Percentiles rank a stretch among this genome's conserved stretches.
These are phyloP conservation scores for Akebia trifoliata DNA, from an alignment of 164 flowering plant genomes.

Conservation along the genomic window DNA sequence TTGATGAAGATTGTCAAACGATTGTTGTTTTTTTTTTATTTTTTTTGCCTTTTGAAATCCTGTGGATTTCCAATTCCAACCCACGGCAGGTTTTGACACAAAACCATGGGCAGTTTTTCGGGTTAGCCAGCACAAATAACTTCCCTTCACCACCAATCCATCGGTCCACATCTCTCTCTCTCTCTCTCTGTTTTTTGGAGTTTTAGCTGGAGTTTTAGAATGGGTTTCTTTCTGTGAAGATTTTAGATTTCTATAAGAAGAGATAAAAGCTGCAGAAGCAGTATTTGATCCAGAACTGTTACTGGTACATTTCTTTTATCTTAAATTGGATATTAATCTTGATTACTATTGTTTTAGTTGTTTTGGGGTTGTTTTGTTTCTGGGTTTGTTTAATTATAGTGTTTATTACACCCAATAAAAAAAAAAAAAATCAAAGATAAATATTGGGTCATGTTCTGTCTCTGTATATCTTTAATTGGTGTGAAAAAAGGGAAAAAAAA, in stretches of 20 bases:
- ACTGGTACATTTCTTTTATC: neutral
- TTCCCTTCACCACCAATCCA: neutral
- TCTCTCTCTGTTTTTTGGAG: neutral
- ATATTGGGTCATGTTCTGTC: neutral
- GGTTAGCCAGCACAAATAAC: neutral
- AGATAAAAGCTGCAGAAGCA: neutral
- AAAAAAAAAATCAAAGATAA: neutral
- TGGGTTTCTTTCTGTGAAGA: neutral
- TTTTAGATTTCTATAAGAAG: neutral
- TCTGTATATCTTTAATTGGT: too few relatives aligned
- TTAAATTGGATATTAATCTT: neutral
- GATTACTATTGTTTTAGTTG: neutral
- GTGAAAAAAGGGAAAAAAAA: too few relatives aligned
- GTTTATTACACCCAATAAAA: neutral
- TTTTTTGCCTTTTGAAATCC: neutral
- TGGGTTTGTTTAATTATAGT: neutral
- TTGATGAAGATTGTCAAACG: neutral
- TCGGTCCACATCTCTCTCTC: neutral
- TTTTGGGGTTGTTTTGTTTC: neutral
- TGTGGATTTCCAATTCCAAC: neutral
- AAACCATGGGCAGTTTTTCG: slow-evolving; percentile 17
- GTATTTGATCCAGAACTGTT: neutral
- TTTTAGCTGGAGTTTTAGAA: neutral
- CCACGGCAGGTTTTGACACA: slow-evolving; percentile 3
- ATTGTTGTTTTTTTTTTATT: neutral